Base-by-base conservation (phyloP, 495 filamentous ascomycete genomes). In the Parmelia sp. region DNA sequence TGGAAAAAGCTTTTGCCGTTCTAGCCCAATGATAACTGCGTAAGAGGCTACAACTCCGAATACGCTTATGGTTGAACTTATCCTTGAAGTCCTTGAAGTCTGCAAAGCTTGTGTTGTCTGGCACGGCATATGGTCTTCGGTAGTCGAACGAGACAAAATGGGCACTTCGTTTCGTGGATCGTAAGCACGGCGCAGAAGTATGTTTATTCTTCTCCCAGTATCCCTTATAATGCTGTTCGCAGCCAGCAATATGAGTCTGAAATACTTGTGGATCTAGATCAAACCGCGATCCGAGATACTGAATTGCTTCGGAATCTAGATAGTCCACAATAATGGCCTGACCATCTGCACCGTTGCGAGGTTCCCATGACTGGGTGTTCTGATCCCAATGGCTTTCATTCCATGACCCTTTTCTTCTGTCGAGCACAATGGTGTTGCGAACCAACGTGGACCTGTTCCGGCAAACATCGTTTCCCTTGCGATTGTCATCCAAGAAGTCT, bases 241-340 rank as follows among this genome's bases (percentile, higher is more conserved):
- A 45, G 31, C 58, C 58, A 47, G 45, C 61, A 23, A 63, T 12
- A 35, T 63, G 61, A 44, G 61, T 35, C 39, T 56, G 61, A 23
- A 63, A 63, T 8, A 63, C 5, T 31, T 33, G 35, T 60, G 61
- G 44, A 29, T 63, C 61, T 17, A 63, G 36, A 8, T 39, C 49
- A 15, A 63, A 33, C 27, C 14, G 29, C 14, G 17, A 23, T 5
- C 61, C 61, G 49, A 63, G 61, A 33, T 37, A 56, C 14, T 53
- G 23, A 45, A 63, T 56, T 31, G 42, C 39, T 14, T 51, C 35
- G n/a, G 61, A 31, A 35, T 63, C 61, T 56, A 63, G 47, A 45
- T 55, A 63, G 36, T 63, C 49, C 42, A 63, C 19, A 27, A 63
- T 35, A 56, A 63, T 56, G 14, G 49, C 61, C 35, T 53, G 49